Percentiles rank a stretch among this genome's conserved stretches.
Conservation (phyloP, 108 stramenopile genomes). For the Cyclotella cryptica region DNA sequence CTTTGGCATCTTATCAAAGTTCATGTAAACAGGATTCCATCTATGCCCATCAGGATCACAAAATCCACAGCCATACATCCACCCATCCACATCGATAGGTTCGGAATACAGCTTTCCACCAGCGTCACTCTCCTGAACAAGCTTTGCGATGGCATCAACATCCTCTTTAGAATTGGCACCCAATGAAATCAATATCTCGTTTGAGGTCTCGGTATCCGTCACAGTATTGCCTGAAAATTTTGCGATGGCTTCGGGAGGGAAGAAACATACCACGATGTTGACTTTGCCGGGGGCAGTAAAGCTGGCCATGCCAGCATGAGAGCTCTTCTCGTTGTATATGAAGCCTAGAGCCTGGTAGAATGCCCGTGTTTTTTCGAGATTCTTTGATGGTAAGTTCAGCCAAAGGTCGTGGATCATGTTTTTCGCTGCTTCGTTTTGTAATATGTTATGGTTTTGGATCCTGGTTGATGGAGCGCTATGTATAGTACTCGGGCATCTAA, state of each 20-base stretch:
- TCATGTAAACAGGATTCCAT: constrained; percentile 11
- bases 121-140: not conserved
- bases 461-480: too few relatives aligned
- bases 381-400: constrained; percentile 1
- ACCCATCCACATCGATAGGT: not conserved
- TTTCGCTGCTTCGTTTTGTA: too few relatives aligned
- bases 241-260: not conserved
- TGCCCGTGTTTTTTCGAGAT: constrained; percentile 1
- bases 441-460: too few relatives aligned
- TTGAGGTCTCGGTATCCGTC: not conserved
- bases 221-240: constrained; percentile 1
- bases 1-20: constrained; percentile 8
- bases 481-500: too few relatives aligned
- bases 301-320: not conserved
- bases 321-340: not conserved
- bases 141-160: constrained; percentile 1
- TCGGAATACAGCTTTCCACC: not conserved
- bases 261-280: constrained; percentile 3
- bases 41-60: constrained; percentile 8
- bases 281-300: constrained; percentile 9
- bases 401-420: constrained; percentile 3
- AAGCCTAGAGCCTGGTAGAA: constrained; percentile 7
- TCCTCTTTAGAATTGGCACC: constrained; percentile 8
- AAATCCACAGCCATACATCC: constrained; percentile 16
- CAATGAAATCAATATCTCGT: constrained; percentile 1